These are phyloP conservation scores for Hypoxylon fragiforme DNA, from an alignment of 495 filamentous ascomycete genomes.

Conservation along the genomic window DNA sequence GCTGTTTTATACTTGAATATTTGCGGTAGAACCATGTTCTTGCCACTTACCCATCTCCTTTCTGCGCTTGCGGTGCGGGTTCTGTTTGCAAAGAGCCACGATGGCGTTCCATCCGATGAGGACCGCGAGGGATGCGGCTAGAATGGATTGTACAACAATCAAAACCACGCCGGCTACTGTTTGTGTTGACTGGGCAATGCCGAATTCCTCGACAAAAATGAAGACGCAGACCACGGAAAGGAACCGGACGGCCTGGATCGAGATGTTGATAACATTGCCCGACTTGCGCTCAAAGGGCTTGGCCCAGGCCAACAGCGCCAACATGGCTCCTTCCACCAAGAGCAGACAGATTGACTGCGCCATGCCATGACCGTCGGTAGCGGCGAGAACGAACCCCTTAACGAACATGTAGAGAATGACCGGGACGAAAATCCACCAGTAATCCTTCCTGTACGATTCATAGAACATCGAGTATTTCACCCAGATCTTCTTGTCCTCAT, in stretches of 20 bases:
- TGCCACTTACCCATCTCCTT: conserved; percentile 77
- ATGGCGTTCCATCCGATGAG: conserved; percentile 89
- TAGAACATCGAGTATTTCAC: conserved; percentile 97
- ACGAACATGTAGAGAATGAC: conserved; percentile 90
- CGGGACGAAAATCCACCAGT: conserved; percentile 97
- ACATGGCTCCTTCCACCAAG: conserved; percentile 73
- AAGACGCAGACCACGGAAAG: conserved; percentile 87
- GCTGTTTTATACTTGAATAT: conserved; percentile 1
- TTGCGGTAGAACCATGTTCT: neutral
- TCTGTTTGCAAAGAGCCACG: conserved; percentile 77
- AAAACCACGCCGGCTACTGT: conserved; percentile 86
- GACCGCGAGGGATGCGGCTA: conserved; percentile 84
- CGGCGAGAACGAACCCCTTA: conserved; percentile 86
- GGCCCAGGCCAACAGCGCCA: conserved; percentile 75
- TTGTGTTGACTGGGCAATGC: conserved; percentile 90
- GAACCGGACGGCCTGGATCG: conserved; percentile 92
- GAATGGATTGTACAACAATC: conserved; percentile 82
- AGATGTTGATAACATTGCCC: conserved; percentile 89
- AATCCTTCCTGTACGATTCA: conserved; percentile 87
- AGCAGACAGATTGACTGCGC: conserved; percentile 78
- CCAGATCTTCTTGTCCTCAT: conserved; percentile 89
- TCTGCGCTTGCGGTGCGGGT: conserved; percentile 81
- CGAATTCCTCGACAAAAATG: conserved; percentile 91
- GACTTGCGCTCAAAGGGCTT: conserved; percentile 84
- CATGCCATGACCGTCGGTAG: conserved; percentile 83